Conservation (phyloP, 108 stramenopile genomes). For the Nitzschia palea region DNA sequence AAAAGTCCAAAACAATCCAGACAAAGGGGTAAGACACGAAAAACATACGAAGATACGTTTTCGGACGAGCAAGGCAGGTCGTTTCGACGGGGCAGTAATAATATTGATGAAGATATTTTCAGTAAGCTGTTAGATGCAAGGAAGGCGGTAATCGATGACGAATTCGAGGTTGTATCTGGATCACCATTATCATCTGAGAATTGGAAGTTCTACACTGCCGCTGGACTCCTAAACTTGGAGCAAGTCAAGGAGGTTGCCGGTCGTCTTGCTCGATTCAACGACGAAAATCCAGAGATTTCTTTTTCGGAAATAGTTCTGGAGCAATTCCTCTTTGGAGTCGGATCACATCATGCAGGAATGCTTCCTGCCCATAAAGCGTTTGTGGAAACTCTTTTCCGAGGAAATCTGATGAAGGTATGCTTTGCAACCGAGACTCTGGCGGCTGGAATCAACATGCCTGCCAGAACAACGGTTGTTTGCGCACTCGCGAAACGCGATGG, state of each 20-base stretch:
- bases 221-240: conserved; percentile 64
- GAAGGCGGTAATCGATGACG: conserved; percentile 20
- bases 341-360: conserved; percentile 91
- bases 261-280: conserved; percentile 70
- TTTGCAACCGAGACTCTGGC: conserved; percentile 96
- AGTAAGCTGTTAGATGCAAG: conserved; percentile 16
- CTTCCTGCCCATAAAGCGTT: conserved; percentile 91
- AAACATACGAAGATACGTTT: conserved; percentile 13
- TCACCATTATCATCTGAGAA: conserved; percentile 59
- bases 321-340: conserved; percentile 76
- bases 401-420: conserved; percentile 84
- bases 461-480: conserved; percentile 85
- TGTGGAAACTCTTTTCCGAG: conserved; percentile 83
- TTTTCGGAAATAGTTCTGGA: conserved; percentile 56
- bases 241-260: conserved; percentile 64
- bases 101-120: conserved; percentile 44
- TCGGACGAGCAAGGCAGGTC: conserved; percentile 61
- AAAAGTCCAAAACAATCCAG: conserved; percentile 15
- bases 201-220: conserved; percentile 55
- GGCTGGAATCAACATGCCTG: conserved; percentile 91
- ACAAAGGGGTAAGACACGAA: conserved; percentile 28
- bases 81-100: conserved; percentile 59
- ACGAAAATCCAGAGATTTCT: conserved; percentile 75
- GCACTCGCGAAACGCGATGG: conserved; percentile 83
- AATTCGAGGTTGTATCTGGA: conserved; percentile 26